Base-by-base conservation (phyloP, 495 filamentous ascomycete genomes). In the Jackrogersella minutella region DNA sequence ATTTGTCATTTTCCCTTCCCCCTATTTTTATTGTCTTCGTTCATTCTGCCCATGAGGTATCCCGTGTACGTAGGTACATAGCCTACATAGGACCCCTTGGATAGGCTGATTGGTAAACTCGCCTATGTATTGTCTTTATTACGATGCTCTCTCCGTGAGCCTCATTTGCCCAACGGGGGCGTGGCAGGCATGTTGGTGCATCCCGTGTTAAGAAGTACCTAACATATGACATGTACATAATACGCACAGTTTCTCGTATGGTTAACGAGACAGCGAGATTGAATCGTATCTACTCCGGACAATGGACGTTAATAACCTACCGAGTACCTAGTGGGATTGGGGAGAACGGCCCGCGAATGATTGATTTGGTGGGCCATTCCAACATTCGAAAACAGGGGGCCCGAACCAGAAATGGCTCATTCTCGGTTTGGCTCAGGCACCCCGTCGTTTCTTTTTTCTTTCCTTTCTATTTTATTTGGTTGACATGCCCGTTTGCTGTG, bases 371-470 rank as follows among this genome's bases (percentile, higher is more conserved):
- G 66, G 66, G 34, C 44, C 66, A 33, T 40, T 55, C 50, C 17
- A 54, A 56, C 30, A 34, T 47, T 41, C 22, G 47, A 50, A 64
- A 55, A 60, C 66, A 69, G 30, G 60, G 66, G 28, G 46, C 46
- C 61, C 14, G 61, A 60, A 49, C 66, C 66, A 69, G 51, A 61
- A 47, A 37, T 39, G 24, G 13, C 43, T 40, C 49, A 30, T 52
- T 61, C 58, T 55, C 59, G 66, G 66, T 60, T 61, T 69, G 60
- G 66, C 43, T 69, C 66, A 69, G 60, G 66, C 50, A 64, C 66
- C 43, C 60, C 60, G 60, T 64, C 56, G 47, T 52, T 46, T 56
- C n/a, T n/a, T n/a, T n/a, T n/a, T n/a, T n/a, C n/a, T n/a, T n/a
- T n/a, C n/a, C n/a, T n/a, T n/a, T n/a, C n/a, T n/a, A n/a, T n/a